Percentiles rank a stretch among this genome's conserved stretches.
Evolutionary conservation across 345 rosid species (phyloP).

Genomic region (Syzygium grande): DNA sequence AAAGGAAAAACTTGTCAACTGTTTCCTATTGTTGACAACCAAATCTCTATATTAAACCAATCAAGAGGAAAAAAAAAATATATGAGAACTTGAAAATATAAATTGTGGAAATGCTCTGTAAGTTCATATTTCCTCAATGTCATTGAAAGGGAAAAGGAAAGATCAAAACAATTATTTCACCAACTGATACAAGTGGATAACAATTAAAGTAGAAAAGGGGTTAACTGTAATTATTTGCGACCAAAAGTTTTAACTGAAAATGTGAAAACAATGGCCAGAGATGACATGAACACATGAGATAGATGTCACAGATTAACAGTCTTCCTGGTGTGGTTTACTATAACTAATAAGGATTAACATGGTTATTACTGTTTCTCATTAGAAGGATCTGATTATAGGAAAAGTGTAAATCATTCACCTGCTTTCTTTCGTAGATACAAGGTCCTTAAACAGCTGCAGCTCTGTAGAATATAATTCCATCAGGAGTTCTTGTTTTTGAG

Average conservation of each 20-base stretch:
- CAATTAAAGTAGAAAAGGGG: neutral
- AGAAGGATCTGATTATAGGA: neutral
- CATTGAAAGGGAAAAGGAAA: neutral
- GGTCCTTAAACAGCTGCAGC: slow-evolving; percentile 81
- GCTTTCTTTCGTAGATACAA: slow-evolving; percentile 49
- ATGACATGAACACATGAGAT: neutral
- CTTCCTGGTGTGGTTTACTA: neutral
- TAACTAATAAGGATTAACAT: neutral
- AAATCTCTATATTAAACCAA: neutral
- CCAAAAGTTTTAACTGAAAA: neutral
- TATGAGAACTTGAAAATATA: neutral
- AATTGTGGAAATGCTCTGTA: neutral
- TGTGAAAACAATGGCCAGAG: neutral
- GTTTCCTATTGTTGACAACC: neutral
- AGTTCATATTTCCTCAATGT: neutral
- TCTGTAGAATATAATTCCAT: slow-evolving; percentile 82
- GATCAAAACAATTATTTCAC: neutral
- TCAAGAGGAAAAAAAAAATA: neutral
- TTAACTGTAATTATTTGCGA: neutral
- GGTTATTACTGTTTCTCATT: neutral
- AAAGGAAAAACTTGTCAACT: neutral
- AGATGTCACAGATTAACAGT: neutral
- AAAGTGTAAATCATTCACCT: slow-evolving; percentile 24
- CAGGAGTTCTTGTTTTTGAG: slow-evolving; percentile 88
- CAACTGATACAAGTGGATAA: neutral